phyloP scores from a whole-genome alignment of 331 rosid species.

The Cydonia oblonga region DNA sequence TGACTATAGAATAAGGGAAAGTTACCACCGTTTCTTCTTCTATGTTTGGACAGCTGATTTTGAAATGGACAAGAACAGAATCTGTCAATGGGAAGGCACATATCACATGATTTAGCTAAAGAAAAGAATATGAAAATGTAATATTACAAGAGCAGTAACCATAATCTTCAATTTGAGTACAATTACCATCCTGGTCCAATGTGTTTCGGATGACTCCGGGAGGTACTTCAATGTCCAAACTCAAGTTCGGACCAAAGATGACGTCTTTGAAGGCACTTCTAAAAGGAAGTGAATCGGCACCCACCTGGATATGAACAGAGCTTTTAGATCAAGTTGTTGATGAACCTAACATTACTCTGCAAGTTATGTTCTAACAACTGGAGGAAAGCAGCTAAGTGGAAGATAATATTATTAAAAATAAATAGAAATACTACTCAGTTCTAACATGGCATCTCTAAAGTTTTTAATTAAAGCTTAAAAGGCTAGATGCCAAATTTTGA shows the following conservation, averaged over 20 bases:
- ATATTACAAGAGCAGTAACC: not conserved
- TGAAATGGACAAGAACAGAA: conserved; percentile 57
- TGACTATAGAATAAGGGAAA: conserved; percentile 5
- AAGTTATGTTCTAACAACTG: not conserved
- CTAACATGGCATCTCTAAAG: not conserved
- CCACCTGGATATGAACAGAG: conserved; percentile 42
- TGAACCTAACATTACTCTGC: not conserved
- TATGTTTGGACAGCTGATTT: conserved; percentile 64
- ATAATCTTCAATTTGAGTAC: conserved; percentile 4
- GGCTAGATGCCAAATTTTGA: not conserved
- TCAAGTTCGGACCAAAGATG: conserved; percentile 44
- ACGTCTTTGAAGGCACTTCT: conserved; percentile 80
- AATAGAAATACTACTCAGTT: not conserved
- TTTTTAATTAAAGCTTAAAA: not conserved
- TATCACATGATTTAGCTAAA: conserved; percentile 6
- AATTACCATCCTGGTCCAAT: conserved; percentile 44
- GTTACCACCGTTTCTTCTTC: conserved; percentile 64
- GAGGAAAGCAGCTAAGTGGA: not conserved
- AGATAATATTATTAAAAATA: not conserved
- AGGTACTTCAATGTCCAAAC: conserved; percentile 28
- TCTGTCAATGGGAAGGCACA: conserved; percentile 34
- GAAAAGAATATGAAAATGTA: not conserved
- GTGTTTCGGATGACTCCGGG: conserved; percentile 31
- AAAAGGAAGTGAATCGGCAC: conserved; percentile 72
- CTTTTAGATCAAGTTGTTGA: conserved; percentile 16